A percentile compares a stretch with the other conserved stretches of the same genome.
Evolutionary conservation across 2,329 filamentous ascomycete species (phyloP).

Genomic region (Aspergillus neoniger): DNA sequence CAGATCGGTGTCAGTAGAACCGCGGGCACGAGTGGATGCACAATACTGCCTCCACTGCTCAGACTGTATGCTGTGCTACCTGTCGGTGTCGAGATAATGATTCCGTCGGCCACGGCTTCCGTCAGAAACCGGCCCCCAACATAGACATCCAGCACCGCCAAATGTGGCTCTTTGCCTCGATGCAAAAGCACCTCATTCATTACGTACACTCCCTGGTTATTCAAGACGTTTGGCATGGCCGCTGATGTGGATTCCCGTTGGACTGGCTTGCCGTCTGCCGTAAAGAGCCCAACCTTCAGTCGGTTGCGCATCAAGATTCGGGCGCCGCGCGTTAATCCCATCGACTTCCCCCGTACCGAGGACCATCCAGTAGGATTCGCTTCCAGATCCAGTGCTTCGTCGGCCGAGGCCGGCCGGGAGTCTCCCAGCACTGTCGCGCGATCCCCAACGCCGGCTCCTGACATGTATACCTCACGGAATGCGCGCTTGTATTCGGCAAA

Average conservation of each 20-base stretch:
- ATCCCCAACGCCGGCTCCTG: conserved; percentile 58
- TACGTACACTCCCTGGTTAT: conserved; percentile 61
- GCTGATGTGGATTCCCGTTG: conserved; percentile 52
- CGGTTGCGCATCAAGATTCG: conserved; percentile 85
- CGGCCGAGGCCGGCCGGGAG: conserved; percentile 36
- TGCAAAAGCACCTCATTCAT: conserved; percentile 97
- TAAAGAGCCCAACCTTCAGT: conserved; percentile 81
- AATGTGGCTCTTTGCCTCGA: conserved; percentile 82
- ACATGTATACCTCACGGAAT: conserved; percentile 91
- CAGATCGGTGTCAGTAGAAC: conserved; percentile 93
- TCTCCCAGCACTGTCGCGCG: conserved; percentile 48
- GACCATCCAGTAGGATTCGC: conserved; percentile 64
- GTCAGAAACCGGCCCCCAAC: conserved; percentile 88
- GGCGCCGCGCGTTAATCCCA: conserved; percentile 72
- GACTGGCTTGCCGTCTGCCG: conserved; percentile 58
- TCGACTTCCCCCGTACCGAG: conserved; percentile 73
- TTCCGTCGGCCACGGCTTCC: conserved; percentile 91
- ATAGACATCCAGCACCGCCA: conserved; percentile 88
- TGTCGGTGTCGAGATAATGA: conserved; percentile 90
- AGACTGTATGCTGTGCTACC: conserved; percentile 94
- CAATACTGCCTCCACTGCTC: conserved; percentile 88
- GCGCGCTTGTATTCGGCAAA: conserved; percentile 90
- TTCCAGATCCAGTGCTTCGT: conserved; percentile 27
- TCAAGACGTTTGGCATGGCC: conserved; percentile 30
- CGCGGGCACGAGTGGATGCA: conserved; percentile 87